phyloP scores from a whole-genome alignment of 2,329 filamentous ascomycete species.

The Pleoardoris graminearum region DNA sequence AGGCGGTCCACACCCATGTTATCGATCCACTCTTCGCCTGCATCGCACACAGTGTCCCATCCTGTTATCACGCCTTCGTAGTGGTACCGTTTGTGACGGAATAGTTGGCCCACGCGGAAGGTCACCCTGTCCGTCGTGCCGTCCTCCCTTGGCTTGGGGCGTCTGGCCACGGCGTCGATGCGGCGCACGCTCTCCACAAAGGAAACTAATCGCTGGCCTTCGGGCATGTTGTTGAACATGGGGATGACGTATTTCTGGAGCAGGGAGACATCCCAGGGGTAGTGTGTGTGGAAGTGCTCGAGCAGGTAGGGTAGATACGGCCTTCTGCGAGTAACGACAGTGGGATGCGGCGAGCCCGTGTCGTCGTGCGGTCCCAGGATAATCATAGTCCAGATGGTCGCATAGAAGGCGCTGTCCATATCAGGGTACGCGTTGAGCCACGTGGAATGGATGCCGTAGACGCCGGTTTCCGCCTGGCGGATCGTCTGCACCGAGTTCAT shows the following conservation, averaged over 20 bases:
- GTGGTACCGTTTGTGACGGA: slow-evolving; percentile 77
- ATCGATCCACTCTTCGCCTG: slow-evolving; percentile 64
- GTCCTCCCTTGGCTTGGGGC: neutral
- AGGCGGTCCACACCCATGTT: slow-evolving; percentile 65
- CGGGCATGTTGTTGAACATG: slow-evolving; percentile 56
- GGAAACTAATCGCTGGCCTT: slow-evolving; percentile 59
- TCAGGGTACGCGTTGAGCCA: slow-evolving; percentile 48
- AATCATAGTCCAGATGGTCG: slow-evolving; percentile 70
- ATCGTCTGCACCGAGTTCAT: slow-evolving; percentile 67
- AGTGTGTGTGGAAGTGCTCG: slow-evolving; percentile 65
- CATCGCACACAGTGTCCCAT: slow-evolving; percentile 71
- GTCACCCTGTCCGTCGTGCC: slow-evolving; percentile 21
- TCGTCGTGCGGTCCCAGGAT: slow-evolving; percentile 42
- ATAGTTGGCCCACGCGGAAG: slow-evolving; percentile 72
- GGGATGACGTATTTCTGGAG: slow-evolving; percentile 70
- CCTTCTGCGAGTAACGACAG: slow-evolving; percentile 47
- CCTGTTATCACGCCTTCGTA: slow-evolving; percentile 84
- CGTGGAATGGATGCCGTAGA: slow-evolving; percentile 24
- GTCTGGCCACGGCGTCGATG: slow-evolving; percentile 60
- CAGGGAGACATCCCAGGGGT: slow-evolving; percentile 72
- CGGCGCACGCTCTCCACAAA: slow-evolving; percentile 60
- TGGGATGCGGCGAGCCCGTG: slow-evolving; percentile 22
- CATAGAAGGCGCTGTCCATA: slow-evolving; percentile 67
- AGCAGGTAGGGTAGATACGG: slow-evolving; percentile 67
- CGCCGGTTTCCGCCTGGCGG: slow-evolving; percentile 30